phyloP scores from a whole-genome alignment of 495 filamentous ascomycete genomes.

The Aspergillus egyptiacus region DNA sequence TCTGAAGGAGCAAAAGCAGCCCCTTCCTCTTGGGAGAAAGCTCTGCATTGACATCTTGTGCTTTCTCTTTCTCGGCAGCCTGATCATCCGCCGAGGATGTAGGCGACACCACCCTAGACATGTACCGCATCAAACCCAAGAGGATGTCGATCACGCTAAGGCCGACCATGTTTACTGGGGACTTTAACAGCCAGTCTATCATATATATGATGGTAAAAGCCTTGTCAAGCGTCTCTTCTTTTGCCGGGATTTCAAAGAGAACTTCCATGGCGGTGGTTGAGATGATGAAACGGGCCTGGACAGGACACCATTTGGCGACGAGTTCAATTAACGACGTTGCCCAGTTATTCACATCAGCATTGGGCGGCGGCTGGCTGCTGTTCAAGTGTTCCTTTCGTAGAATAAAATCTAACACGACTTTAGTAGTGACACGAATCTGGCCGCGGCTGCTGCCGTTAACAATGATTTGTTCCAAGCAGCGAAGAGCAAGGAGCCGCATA shows the following conservation, averaged over 20 bases:
- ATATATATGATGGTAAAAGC: slow-evolving; percentile 68
- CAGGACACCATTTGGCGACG: slow-evolving; percentile 76
- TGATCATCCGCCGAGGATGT: slow-evolving; percentile 28
- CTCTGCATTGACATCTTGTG: slow-evolving; percentile 11
- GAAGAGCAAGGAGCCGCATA: slow-evolving; percentile 74
- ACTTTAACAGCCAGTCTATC: slow-evolving; percentile 73
- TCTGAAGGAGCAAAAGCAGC: slow-evolving; percentile 60
- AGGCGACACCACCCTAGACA: slow-evolving; percentile 63
- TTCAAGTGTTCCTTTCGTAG: slow-evolving; percentile 40
- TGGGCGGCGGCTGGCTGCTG: slow-evolving; percentile 4
- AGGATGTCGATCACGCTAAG: slow-evolving; percentile 90
- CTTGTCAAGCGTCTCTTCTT: slow-evolving; percentile 59
- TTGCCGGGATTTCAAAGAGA: slow-evolving; percentile 56
- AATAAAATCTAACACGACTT: slow-evolving; percentile 65
- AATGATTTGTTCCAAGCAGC: slow-evolving; percentile 76
- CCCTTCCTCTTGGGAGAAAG: slow-evolving; percentile 41
- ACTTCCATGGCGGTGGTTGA: slow-evolving; percentile 72
- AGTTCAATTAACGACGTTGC: slow-evolving; percentile 71
- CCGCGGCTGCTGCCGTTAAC: slow-evolving; percentile 61
- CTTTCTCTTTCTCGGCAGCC: slow-evolving; percentile 15
- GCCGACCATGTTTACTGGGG: slow-evolving; percentile 86
- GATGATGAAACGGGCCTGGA: slow-evolving; percentile 86
- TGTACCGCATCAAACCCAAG: slow-evolving; percentile 72
- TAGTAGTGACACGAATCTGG: slow-evolving; percentile 70
- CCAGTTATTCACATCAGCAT: slow-evolving; percentile 55